phyloP scores from a whole-genome alignment of 768 basidiomycete genomes.

The Myochromella boudieri region DNA sequence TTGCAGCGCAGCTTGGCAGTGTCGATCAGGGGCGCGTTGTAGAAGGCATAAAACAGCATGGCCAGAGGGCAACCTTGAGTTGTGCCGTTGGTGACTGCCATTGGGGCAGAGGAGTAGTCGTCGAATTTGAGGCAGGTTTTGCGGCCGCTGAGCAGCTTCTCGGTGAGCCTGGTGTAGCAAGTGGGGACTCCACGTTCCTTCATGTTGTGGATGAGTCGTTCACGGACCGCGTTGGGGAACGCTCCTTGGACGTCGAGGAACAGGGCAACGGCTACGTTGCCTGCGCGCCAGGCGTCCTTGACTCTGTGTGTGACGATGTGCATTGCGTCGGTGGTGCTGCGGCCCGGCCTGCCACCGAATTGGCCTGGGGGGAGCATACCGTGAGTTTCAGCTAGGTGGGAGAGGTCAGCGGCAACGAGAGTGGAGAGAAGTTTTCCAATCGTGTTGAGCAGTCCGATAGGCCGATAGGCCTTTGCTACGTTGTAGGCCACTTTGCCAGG shows the following conservation, averaged over 20 bases:
- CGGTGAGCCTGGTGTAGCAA: slow-evolving; percentile 16
- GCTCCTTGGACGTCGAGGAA: slow-evolving; percentile 45
- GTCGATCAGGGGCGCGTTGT: slow-evolving; percentile 23
- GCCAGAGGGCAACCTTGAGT: slow-evolving; percentile 27
- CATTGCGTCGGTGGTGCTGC: slow-evolving; percentile 35
- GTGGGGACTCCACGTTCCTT: slow-evolving; percentile 24
- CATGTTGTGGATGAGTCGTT: slow-evolving; percentile 31
- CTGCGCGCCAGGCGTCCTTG: slow-evolving; percentile 34
- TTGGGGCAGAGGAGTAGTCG: not conserved
- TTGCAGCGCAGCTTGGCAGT: not conserved
- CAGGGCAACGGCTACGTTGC: slow-evolving; percentile 32
- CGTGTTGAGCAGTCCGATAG: slow-evolving; percentile 34
- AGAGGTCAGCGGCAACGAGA: slow-evolving; percentile 22
- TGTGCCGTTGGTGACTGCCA: slow-evolving; percentile 24
- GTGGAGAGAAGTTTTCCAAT: slow-evolving; percentile 27
- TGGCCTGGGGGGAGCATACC: slow-evolving; percentile 33
- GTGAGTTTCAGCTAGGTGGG: slow-evolving; percentile 24
- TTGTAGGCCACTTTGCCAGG: slow-evolving; percentile 35
- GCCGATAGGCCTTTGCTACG: slow-evolving; percentile 30
- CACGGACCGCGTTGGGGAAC: slow-evolving; percentile 37
- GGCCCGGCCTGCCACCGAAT: slow-evolving; percentile 38
- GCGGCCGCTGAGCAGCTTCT: not conserved
- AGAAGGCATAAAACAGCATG: slow-evolving; percentile 25
- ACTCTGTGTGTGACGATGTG: slow-evolving; percentile 30
- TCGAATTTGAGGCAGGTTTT: not conserved